Base-by-base conservation (phyloP, 257 asterid genomes). In the Thymus mandschuricus region DNA sequence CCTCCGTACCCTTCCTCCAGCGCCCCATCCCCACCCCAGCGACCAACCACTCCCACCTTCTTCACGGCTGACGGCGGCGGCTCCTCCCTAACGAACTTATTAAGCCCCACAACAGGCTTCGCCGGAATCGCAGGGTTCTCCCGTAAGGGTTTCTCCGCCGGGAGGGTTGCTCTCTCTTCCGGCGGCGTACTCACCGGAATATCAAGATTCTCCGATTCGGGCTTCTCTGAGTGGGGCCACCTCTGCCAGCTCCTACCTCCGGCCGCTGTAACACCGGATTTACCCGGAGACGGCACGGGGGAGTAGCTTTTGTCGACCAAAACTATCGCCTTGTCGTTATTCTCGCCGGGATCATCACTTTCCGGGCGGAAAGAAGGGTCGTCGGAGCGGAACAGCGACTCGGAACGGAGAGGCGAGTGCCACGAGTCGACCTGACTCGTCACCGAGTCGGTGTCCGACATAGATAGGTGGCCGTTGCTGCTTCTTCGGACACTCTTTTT, bases 381-480 rank as follows among this genome's bases (percentile, higher is more conserved):
- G 62, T 84, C 91, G 67, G 88, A 82, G 45, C 83, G 92, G 50
- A 85, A 75, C 1, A 85, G 96, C 21, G 92, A 87, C 28, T 81
- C 85, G 64, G 55, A 86, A 15, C 86, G 96, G 61, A 92, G 92
- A 29, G 97, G 97, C 3, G 98, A 92, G 87, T 89, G 94, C 79
- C 84, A 92, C 13, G 96, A 80, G 40, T 92, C 98, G 63, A 75
- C 70, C 60, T 86, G 95, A 81, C 96, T 89, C 55, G 86, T 62
- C 59, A 84, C 82, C 7, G 97, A 91, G 69, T 92, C 96, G 15
- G 88, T 82, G 67, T 89, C 96, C 5, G 98, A 89, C 87, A 89
- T 81, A 48, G 96, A 87, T 70, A 79, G 29, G 71, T 88, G 89
- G 80, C 86, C 72, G 64, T 73, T 81, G 83, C 90, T 85, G 73